Evolutionary conservation across 2,329 filamentous ascomycete species (phyloP), one percentile per base, ranked within the genome.

Genomic region (Capronia epimyces): DNA sequence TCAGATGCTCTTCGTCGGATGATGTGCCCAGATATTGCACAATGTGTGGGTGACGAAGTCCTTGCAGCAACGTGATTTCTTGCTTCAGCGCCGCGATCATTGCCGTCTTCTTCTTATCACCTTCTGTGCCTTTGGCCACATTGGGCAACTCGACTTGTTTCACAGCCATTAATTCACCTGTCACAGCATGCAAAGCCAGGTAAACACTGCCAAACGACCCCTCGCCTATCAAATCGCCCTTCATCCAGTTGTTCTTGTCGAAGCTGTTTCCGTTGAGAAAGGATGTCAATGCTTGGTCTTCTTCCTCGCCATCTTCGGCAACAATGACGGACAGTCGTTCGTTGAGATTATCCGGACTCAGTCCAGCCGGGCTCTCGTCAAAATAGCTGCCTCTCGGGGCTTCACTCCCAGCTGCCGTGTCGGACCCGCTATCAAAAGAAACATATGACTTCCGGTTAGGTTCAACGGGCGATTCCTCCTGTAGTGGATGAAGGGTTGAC

Each of bases 181-280:
- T 98, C 48, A 98, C 86, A 44, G 93, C 88, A 67, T 98, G 93
- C 25, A 98, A 78, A 21, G 93, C 93, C 43, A 98, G 79, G 70
- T 94, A 98, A 46, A 98, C 93, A 62, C 85, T 90, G 63, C 93
- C 93, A 64, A 98, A 98, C 3, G 90, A 96, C 57, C 93, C 93
- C 70, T 96, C 89, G 25, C 93, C 93, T 60, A 98, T 98, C 57
- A 97, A 77, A 25, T 91, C 90, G 65, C 93, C 93, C 75, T 97
- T 96, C 89, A 98, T 97, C 87, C 94, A 98, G 69, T 95, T 95
- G 73, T 91, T 87, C 57, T 95, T 90, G 59, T 94, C 90, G 83
- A 93, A 97, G 7, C 89, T 94, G 65, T 96, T 89, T 58, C 89
- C 88, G 27, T 89, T 83, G 34, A 97, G 77, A 75, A 96, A 96